Percentiles rank a stretch among this genome's conserved stretches.
Conservation (phyloP, 208 protist genomes). For the Leishmania tarentolae region DNA sequence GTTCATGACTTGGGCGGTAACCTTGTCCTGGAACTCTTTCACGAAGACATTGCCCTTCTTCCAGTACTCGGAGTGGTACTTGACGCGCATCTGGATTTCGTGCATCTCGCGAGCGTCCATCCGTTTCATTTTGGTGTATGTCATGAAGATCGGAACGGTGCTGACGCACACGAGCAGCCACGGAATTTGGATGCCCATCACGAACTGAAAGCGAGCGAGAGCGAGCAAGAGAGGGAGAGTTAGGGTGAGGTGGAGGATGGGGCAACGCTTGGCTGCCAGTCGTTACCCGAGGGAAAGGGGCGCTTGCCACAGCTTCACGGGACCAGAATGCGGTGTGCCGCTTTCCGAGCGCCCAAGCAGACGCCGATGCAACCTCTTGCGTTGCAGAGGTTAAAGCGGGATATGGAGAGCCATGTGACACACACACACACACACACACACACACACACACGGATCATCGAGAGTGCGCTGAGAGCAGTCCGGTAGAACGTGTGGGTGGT, state of each 20-base stretch:
- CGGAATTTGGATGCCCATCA: conserved; percentile 51
- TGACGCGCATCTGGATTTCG: conserved; percentile 83
- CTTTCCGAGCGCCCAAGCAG: not conserved
- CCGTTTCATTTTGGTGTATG: conserved; percentile 65
- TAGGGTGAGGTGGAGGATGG: not conserved
- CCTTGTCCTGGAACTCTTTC: conserved; percentile 24
- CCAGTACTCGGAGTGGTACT: conserved; percentile 82
- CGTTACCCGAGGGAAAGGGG: not conserved
- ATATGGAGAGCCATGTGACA: no score
- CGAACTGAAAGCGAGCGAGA: no score
- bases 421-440: not conserved
- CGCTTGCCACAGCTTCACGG: not conserved
- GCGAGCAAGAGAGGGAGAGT: not conserved
- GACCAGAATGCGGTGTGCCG: not conserved
- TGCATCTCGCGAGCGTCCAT: conserved; percentile 84
- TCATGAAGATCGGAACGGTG: conserved; percentile 73
- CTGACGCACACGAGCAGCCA: conserved; percentile 66
- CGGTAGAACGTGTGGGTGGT: not conserved
- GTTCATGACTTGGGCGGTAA: conserved; percentile 30
- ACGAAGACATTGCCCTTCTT: conserved; percentile 69
- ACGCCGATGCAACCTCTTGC: not conserved
- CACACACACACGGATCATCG: not conserved
- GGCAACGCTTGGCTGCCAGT: not conserved
- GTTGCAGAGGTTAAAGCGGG: no score
- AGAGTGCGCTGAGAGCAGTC: not conserved